Evolutionary conservation across 192 early-diverging fungal species (phyloP).

Genomic region (Dissophora ornata): DNA sequence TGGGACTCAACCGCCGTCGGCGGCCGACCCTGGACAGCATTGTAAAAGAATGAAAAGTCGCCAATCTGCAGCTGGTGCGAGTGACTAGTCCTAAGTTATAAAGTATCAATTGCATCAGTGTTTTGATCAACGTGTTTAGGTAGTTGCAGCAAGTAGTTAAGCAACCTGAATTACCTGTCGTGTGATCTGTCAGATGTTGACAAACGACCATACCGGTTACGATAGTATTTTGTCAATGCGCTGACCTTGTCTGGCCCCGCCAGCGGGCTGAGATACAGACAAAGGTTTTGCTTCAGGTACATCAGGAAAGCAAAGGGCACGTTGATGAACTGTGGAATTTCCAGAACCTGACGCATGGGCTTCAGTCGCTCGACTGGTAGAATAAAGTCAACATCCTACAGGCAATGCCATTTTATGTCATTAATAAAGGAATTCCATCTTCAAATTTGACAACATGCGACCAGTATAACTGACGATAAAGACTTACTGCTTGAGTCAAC

Average conservation of each 20-base stretch:
- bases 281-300: slow-evolving; percentile 71
- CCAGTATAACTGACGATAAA: not conserved
- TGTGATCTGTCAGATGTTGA: slow-evolving; percentile 18
- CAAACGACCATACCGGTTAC: slow-evolving; percentile 47
- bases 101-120: too few species aligned
- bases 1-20: slow-evolving; percentile 55
- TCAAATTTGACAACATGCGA: too few species aligned
- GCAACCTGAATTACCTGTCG: slow-evolving; percentile 41
- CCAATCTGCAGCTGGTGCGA: slow-evolving; percentile 49
- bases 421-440: too few species aligned
- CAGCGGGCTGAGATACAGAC: slow-evolving; percentile 54
- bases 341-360: slow-evolving; percentile 49
- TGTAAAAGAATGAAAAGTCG: slow-evolving; percentile 67
- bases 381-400: slow-evolving; percentile 84
- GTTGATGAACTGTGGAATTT: slow-evolving; percentile 65
- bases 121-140: too few species aligned
- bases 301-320: slow-evolving; percentile 72
- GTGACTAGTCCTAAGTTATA: slow-evolving; percentile 2
- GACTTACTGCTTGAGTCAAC: slow-evolving; percentile 67
- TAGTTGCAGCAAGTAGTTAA: too few species aligned
- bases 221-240: slow-evolving; percentile 55
- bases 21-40: slow-evolving; percentile 49
- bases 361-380: slow-evolving; percentile 68
- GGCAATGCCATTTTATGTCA: not conserved
- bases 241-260: slow-evolving; percentile 55